A percentile compares a stretch with the other conserved stretches of the same genome.
Conservation (phyloP, 2,329 filamentous ascomycete species). For the Penicillium psychrosexuale region DNA sequence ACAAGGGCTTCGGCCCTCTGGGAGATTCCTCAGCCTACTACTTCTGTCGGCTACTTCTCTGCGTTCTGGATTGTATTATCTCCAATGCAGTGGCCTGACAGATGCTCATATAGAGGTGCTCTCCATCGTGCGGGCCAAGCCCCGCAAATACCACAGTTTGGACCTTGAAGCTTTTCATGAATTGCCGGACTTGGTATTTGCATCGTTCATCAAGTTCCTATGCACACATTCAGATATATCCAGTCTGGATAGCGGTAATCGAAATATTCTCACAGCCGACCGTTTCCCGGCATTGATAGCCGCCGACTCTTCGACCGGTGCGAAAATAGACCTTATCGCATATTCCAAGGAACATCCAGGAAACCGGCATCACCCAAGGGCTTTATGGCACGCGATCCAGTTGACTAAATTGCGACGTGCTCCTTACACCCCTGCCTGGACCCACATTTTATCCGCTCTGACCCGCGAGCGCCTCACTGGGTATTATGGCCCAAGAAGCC, state of each 20-base stretch:
- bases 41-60: constrained; percentile 45
- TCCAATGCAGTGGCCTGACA: constrained; percentile 38
- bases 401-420: constrained; percentile 32
- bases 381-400: constrained; percentile 38
- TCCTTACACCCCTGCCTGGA: constrained; percentile 36
- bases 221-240: constrained; percentile 31
- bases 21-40: constrained; percentile 49
- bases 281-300: constrained; percentile 22
- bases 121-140: constrained; percentile 23
- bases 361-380: constrained; percentile 24
- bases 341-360: constrained; percentile 12
- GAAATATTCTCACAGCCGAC: constrained; percentile 21
- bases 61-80: constrained; percentile 42
- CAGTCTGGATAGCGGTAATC: constrained; percentile 6
- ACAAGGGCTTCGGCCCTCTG: constrained; percentile 44
- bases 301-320: neutral
- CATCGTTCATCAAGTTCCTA: constrained; percentile 46
- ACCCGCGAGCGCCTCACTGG: constrained; percentile 21
- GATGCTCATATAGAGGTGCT: constrained; percentile 32
- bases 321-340: constrained; percentile 20
- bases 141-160: constrained; percentile 13
- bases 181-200: constrained; percentile 39
- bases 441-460: constrained; percentile 35
- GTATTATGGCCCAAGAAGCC: constrained; percentile 18
- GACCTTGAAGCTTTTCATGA: constrained; percentile 23